phyloP scores from a whole-genome alignment of 495 filamentous ascomycete species.

The Tuber borchii region DNA sequence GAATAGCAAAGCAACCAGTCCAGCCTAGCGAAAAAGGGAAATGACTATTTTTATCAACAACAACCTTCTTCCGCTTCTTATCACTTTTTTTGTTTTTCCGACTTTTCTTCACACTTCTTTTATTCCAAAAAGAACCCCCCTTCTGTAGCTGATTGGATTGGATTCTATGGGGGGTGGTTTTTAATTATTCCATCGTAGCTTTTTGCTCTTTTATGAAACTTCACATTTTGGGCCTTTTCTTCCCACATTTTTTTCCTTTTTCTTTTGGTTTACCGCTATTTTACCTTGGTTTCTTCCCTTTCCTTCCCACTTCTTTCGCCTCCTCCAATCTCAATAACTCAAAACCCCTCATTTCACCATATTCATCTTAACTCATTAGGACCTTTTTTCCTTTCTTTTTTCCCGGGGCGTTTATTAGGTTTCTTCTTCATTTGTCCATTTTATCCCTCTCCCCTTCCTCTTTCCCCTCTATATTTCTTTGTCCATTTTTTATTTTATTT shows the following conservation, averaged over 20 bases:
- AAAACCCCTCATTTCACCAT: neutral
- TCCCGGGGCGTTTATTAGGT: slow-evolving; percentile 1
- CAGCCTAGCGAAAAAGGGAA: neutral
- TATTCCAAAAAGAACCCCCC: neutral
- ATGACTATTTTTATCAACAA: neutral
- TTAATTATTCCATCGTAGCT: neutral
- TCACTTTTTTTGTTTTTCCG: neutral
- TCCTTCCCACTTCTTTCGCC: neutral
- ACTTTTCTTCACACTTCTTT: neutral
- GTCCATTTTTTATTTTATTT: slow-evolving; percentile 3
- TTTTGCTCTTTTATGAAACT: slow-evolving; percentile 1
- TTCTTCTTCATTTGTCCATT: slow-evolving; percentile 1
- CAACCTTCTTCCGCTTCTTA: slow-evolving; percentile 4
- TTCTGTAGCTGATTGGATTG: neutral
- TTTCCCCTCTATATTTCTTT: neutral
- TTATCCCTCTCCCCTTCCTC: neutral
- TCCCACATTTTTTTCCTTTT: neutral
- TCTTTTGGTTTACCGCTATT: neutral
- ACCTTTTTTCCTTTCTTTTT: neutral
- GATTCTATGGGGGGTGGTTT: neutral
- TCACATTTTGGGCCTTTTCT: neutral
- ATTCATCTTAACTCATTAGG: neutral
- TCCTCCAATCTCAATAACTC: neutral
- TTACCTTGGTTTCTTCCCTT: neutral
- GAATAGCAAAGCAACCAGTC: neutral